These are phyloP conservation scores for Lophiostoma macrostomum DNA, from an alignment of 495 filamentous ascomycete genomes.

Conservation along the genomic window DNA sequence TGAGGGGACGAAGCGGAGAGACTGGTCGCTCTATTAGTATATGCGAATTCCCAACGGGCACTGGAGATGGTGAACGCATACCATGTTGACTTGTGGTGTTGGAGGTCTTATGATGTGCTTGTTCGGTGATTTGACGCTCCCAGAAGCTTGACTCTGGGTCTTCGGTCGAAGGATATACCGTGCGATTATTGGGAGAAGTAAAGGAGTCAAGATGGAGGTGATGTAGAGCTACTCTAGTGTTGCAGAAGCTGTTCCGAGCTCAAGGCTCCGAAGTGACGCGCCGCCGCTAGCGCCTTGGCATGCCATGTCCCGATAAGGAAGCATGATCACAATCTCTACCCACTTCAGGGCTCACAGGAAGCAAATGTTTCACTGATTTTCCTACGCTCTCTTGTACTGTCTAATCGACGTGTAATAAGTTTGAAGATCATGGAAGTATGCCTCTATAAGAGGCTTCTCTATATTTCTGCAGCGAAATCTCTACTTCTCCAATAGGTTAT, in stretches of 20 bases:
- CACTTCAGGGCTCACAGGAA: too few relatives aligned
- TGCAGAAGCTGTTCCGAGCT: conserved; percentile 15
- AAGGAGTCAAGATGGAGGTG: background rate
- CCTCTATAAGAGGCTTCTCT: too few relatives aligned
- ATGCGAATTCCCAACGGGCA: too few relatives aligned
- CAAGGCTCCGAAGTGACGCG: conserved; percentile 24
- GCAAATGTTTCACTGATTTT: too few relatives aligned
- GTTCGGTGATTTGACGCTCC: background rate
- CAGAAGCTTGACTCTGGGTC: background rate
- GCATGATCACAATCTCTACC: too few relatives aligned
- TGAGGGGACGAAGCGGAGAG: conserved; percentile 82
- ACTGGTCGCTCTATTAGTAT: conserved; percentile 49
- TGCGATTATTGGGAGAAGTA: background rate
- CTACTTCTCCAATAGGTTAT: too few relatives aligned
- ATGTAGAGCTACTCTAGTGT: conserved; percentile 3
- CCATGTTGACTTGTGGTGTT: background rate
- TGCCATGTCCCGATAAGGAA: background rate
- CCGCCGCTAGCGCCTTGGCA: conserved; percentile 22
- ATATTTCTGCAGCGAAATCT: too few relatives aligned
- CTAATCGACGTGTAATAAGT: too few relatives aligned
- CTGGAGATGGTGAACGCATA: conserved; percentile 15
- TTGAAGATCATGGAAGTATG: too few relatives aligned
- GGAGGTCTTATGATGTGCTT: background rate
- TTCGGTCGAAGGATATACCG: background rate
- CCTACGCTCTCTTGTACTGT: too few relatives aligned